Conservation (phyloP, 352 stramenopile species). For the Pseudoperonospora humuli region DNA sequence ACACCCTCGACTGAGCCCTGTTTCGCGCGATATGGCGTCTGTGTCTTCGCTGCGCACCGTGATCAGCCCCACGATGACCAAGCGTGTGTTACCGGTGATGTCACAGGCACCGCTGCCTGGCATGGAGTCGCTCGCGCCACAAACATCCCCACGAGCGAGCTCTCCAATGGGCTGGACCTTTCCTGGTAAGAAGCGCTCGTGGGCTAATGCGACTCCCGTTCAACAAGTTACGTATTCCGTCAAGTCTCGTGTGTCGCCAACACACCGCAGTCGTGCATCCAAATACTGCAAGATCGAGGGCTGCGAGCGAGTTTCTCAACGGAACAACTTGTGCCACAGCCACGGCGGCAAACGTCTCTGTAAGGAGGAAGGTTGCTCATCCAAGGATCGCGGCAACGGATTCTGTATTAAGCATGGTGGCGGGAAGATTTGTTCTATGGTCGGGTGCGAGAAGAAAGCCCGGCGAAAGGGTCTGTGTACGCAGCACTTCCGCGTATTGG, state of each 20-base stretch:
- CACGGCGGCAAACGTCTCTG: conserved; percentile 79
- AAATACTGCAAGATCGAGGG: conserved; percentile 84
- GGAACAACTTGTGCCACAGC: conserved; percentile 78
- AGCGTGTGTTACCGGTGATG: conserved; percentile 13
- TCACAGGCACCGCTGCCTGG: conserved; percentile 5
- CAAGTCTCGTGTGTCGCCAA: conserved; percentile 14
- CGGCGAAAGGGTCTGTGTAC: conserved; percentile 76
- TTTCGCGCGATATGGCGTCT: conserved; percentile 14
- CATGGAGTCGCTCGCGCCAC: conserved; percentile 9
- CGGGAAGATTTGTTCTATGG: conserved; percentile 72
- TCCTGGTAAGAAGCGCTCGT: conserved; percentile 27
- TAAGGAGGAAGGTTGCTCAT: conserved; percentile 65
- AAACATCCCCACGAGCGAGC: conserved; percentile 11
- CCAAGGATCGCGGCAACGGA: conserved; percentile 76
- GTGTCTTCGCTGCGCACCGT: conserved; percentile 50
- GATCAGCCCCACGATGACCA: conserved; percentile 41
- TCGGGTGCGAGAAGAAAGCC: conserved; percentile 73
- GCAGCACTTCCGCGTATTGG: conserved; percentile 61
- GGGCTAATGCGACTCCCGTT: conserved; percentile 17
- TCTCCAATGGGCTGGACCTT: conserved; percentile 18
- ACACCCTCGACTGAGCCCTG: conserved; percentile 22
- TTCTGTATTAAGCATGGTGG: conserved; percentile 82
- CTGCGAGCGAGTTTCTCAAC: conserved; percentile 72
- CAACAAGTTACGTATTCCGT: conserved; percentile 9
- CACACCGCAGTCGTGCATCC: conserved; percentile 61